These are phyloP conservation scores for Pythium oligandrum DNA, from an alignment of 352 stramenopile species.

Conservation along the genomic window DNA sequence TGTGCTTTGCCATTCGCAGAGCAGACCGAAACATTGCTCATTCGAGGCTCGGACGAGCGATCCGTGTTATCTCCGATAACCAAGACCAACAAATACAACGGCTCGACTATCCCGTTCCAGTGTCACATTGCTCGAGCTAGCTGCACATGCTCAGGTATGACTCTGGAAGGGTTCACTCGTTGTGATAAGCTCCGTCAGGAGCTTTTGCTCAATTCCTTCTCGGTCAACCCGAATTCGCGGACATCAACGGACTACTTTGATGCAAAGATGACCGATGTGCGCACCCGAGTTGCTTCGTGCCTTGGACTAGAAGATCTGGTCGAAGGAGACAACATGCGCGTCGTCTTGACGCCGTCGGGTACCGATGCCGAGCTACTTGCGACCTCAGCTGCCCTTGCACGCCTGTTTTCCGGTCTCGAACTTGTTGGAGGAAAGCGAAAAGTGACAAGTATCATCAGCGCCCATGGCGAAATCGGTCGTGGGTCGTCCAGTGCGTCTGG, in stretches of 20 bases:
- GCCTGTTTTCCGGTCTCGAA: slow-evolving; percentile 47
- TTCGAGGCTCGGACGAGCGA: slow-evolving; percentile 83
- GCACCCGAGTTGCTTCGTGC: slow-evolving; percentile 50
- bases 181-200: slow-evolving; percentile 69
- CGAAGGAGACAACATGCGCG: slow-evolving; percentile 38
- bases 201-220: slow-evolving; percentile 73
- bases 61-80: slow-evolving; percentile 60
- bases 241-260: slow-evolving; percentile 61
- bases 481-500: slow-evolving; percentile 71
- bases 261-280: slow-evolving; percentile 54
- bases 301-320: slow-evolving; percentile 52
- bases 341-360: slow-evolving; percentile 78
- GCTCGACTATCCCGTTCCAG: slow-evolving; percentile 64
- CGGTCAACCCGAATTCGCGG: slow-evolving; percentile 77
- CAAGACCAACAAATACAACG: slow-evolving; percentile 89
- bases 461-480: slow-evolving; percentile 78
- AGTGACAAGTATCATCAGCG: slow-evolving; percentile 81
- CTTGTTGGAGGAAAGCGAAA: slow-evolving; percentile 30
- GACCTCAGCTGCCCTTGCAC: slow-evolving; percentile 58
- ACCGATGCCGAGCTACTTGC: slow-evolving; percentile 85
- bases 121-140: slow-evolving; percentile 69
- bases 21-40: slow-evolving; percentile 78
- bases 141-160: slow-evolving; percentile 85
- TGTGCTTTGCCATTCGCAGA: slow-evolving; percentile 76
- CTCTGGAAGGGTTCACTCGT: slow-evolving; percentile 48